A percentile compares a stretch with the other conserved stretches of the same genome.
Evolutionary conservation across 345 rosid genomes (phyloP).

Genomic region (Anacardium occidentale): DNA sequence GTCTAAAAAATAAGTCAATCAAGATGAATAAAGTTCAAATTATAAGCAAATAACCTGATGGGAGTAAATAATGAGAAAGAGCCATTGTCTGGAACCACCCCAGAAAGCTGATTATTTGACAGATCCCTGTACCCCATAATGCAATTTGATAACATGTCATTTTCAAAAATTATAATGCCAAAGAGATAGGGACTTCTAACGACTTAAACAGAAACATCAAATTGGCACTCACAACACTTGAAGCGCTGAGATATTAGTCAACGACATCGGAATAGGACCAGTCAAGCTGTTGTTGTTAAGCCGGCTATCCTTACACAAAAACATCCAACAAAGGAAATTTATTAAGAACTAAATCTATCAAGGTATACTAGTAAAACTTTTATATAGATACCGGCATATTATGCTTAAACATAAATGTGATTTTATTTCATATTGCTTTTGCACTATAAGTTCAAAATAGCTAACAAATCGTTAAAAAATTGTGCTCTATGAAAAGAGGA

Average conservation of each 20-base stretch:
- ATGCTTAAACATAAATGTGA: not conserved
- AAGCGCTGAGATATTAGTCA: slow-evolving; percentile 82
- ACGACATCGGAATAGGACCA: slow-evolving; percentile 83
- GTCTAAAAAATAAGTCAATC: slow-evolving; percentile 2
- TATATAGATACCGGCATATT: not conserved
- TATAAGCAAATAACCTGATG: slow-evolving; percentile 62
- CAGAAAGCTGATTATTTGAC: slow-evolving; percentile 86
- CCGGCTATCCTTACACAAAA: slow-evolving; percentile 76
- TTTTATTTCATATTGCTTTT: not conserved
- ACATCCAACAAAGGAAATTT: slow-evolving; percentile 19
- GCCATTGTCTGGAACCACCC: slow-evolving; percentile 96
- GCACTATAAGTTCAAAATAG: not conserved
- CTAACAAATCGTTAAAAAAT: not conserved
- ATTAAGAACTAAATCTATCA: slow-evolving; percentile 17
- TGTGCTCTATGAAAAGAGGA: not conserved
- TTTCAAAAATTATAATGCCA: slow-evolving; percentile 1
- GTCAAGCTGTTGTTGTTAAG: slow-evolving; percentile 89
- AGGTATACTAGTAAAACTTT: not conserved
- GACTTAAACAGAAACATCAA: slow-evolving; percentile 9
- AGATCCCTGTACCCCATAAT: slow-evolving; percentile 65
- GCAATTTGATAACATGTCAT: slow-evolving; percentile 17
- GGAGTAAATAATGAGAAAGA: slow-evolving; percentile 98
- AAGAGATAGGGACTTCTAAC: not conserved
- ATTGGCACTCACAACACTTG: slow-evolving; percentile 82
- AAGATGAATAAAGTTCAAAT: slow-evolving; percentile 7